Percentiles rank a stretch among this genome's conserved stretches.
Evolutionary conservation across 2,329 filamentous ascomycete genomes (phyloP).

Genomic region (Ceratocystis variospora): DNA sequence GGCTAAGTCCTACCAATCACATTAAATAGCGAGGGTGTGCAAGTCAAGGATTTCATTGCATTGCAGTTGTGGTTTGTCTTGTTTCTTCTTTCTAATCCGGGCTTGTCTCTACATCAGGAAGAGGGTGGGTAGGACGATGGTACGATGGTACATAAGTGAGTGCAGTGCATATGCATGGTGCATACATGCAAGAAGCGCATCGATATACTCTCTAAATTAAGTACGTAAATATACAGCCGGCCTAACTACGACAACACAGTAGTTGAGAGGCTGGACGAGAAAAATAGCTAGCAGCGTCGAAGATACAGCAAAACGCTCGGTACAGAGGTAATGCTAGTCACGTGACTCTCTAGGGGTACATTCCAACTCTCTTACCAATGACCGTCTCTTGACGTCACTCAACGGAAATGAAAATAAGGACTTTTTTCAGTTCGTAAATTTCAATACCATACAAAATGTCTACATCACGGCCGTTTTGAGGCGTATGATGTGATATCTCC

Average conservation of each 20-base stretch:
- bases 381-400: too few relatives aligned
- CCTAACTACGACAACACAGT: neutral
- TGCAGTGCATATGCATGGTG: slow-evolving; percentile 7
- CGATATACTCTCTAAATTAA: neutral
- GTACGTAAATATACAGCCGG: neutral
- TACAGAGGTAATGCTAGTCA: too few relatives aligned
- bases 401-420: too few relatives aligned
- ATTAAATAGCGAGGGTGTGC: neutral
- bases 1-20: neutral
- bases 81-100: neutral
- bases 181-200: neutral
- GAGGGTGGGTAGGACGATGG: neutral
- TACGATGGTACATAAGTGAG: neutral
- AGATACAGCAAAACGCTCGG: neutral
- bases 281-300: neutral
- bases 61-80: neutral
- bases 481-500: too few relatives aligned
- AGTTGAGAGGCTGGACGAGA: neutral
- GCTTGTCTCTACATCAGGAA: neutral
- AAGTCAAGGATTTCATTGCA: neutral
- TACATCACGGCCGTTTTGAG: too few relatives aligned
- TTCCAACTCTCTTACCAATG: too few relatives aligned
- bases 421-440: too few relatives aligned
- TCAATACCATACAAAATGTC: too few relatives aligned
- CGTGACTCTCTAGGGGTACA: too few relatives aligned